Percentiles rank a stretch among this genome's conserved stretches.
phyloP scores from a whole-genome alignment of 345 rosid genomes.

The Ceriops tagal region DNA sequence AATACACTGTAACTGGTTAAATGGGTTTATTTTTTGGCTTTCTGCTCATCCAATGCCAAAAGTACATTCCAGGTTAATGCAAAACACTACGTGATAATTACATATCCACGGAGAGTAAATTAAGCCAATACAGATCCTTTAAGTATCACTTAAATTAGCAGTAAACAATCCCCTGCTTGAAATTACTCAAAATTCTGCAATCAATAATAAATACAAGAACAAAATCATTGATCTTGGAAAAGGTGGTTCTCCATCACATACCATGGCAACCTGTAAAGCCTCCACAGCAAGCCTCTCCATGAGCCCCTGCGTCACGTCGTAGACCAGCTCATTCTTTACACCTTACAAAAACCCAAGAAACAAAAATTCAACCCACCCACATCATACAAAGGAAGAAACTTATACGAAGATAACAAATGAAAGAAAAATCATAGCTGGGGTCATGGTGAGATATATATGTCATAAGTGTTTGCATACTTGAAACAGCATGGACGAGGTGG shows the following conservation, averaged over 20 bases:
- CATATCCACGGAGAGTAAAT: too few relatives aligned
- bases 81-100: too few relatives aligned
- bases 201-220: too few relatives aligned
- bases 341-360: conserved; percentile 28
- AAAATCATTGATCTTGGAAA: background rate
- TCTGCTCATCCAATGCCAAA: too few relatives aligned
- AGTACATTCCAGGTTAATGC: too few relatives aligned
- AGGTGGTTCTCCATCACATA: conserved; percentile 15
- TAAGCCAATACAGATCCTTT: too few relatives aligned
- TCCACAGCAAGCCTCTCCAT: conserved; percentile 82
- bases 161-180: too few relatives aligned
- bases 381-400: background rate
- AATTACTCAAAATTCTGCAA: too few relatives aligned
- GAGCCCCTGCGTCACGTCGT: conserved; percentile 53
- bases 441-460: background rate
- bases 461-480: conserved; percentile 33
- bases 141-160: too few relatives aligned
- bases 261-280: conserved; percentile 77
- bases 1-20: too few relatives aligned
- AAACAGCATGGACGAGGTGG: conserved; percentile 80
- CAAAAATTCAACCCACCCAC: background rate
- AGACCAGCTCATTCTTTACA: conserved; percentile 53
- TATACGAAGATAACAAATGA: background rate
- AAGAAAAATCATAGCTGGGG: background rate
- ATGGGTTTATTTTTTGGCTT: too few relatives aligned